Percentiles rank a stretch among this genome's conserved stretches.
These are phyloP conservation scores for Rhizophora mangle DNA, from an alignment of 345 rosid species.

Conservation along the genomic window DNA sequence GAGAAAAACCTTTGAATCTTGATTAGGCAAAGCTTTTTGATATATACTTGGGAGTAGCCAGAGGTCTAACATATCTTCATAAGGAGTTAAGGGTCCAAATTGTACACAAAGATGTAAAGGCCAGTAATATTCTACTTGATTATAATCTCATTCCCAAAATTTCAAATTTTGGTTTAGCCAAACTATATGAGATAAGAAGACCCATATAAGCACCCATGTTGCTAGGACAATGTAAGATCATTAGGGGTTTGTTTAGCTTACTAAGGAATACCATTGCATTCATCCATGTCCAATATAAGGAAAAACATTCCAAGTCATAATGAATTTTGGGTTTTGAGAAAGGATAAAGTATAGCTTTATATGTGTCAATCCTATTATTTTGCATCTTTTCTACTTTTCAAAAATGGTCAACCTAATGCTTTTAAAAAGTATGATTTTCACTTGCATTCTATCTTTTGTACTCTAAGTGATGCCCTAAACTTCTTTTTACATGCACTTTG, in stretches of 20 bases:
- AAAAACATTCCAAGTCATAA: too few species aligned
- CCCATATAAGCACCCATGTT: slow-evolving; percentile 57
- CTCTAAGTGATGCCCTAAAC: too few species aligned
- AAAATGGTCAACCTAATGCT: too few species aligned
- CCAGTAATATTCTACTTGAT: slow-evolving; percentile 51
- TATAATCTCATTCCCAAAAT: slow-evolving; percentile 48
- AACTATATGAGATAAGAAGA: slow-evolving; percentile 53
- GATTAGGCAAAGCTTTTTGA: slow-evolving; percentile 41
- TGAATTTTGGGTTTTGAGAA: too few species aligned
- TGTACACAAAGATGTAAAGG: slow-evolving; percentile 57
- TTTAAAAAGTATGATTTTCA: too few species aligned
- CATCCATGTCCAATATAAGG: too few species aligned
- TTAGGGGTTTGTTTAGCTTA: neutral
- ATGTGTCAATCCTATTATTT: too few species aligned
- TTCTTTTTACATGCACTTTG: neutral
- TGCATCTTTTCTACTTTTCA: too few species aligned
- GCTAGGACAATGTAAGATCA: slow-evolving; percentile 54
- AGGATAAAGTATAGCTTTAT: too few species aligned
- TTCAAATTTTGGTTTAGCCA: slow-evolving; percentile 61
- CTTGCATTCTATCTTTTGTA: too few species aligned
- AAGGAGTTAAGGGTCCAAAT: slow-evolving; percentile 60
- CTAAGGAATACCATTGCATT: too few species aligned
- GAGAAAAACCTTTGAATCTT: slow-evolving; percentile 35
- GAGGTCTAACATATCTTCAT: slow-evolving; percentile 57
- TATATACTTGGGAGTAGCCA: slow-evolving; percentile 52